Evolutionary conservation across 169 alveolate genomes (phyloP), one percentile per base, ranked within the genome.

Genomic region (Plasmodium gaboni): DNA sequence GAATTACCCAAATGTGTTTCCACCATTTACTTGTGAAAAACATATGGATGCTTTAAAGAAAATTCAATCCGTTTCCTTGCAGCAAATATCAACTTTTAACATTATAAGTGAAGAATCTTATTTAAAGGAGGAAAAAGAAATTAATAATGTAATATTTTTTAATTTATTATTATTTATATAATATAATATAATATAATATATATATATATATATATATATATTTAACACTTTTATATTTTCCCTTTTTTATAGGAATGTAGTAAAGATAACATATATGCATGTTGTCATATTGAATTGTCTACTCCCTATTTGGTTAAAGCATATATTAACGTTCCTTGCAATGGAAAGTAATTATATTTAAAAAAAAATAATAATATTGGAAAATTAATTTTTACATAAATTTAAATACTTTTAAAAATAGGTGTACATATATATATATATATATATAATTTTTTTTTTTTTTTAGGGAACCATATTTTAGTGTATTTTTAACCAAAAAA

Each of bases 1-100:
- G 32, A 13, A 32, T 59, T 57, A 80, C 64, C 90, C 90, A 26
- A 80, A 80, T 55, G 72, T 59, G 6, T 80, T 80, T 42, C 90
- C 90, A 9, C 73, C 90, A 2, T 80, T 68, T 68, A 32, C 90
- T 19, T 68, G 42, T 55, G 90, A 80, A 53, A 80, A 69, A 55
- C 90, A 80, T 42, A 46, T 80, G n/a, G 90, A 80, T 26, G 90
- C 83, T 46, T 55, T 80, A 80, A 80, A 80, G 50, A 80, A 57
- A 80, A 80, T 80, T 48, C 90, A 80, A 17, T 80, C 90, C 17
- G 72, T 42, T 60, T 80, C 90, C 17, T 69, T 80, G 55, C 90
- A 80, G 26, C 85, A 80, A 5, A 60, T 80, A 68, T 68, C 90
- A n/a, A 17, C 53, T 59, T 80, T 80, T 68, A 83, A 68, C 42